These are phyloP conservation scores for Cyberlindnera maclurae DNA, from an alignment of 805 yeast species.

Conservation along the genomic window DNA sequence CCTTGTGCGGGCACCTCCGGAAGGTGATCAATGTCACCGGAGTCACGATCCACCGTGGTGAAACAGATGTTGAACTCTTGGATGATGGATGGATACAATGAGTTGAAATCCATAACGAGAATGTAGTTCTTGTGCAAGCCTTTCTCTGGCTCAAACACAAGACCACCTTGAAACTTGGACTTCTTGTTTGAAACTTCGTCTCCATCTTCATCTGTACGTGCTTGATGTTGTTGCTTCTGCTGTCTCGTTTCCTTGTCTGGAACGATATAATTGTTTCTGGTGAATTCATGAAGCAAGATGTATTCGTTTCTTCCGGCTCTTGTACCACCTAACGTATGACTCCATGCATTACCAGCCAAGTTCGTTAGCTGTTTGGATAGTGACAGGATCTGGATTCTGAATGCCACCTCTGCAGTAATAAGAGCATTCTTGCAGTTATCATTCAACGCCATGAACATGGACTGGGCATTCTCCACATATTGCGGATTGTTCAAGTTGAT, in stretches of 20 bases:
- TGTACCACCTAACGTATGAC: conserved; percentile 89
- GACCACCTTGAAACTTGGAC: conserved; percentile 84
- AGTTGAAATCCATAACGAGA: conserved; percentile 96
- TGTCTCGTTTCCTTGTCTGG: conserved; percentile 69
- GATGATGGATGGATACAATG: conserved; percentile 92
- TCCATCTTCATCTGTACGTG: conserved; percentile 22
- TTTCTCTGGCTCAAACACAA: conserved; percentile 93
- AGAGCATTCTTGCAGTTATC: conserved; percentile 63
- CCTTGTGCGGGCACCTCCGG: conserved; percentile 63
- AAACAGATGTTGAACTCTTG: conserved; percentile 97
- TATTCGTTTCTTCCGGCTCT: conserved; percentile 94
- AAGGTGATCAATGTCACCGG: conserved; percentile 48
- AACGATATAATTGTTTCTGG: conserved; percentile 68
- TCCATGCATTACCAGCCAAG: conserved; percentile 96
- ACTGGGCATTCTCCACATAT: conserved; percentile 58
- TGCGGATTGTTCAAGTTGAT: conserved; percentile 64
- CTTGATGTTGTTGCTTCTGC: conserved; percentile 29
- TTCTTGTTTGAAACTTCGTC: conserved; percentile 49
- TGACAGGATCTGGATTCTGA: conserved; percentile 77
- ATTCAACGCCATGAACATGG: conserved; percentile 59
- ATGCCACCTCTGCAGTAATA: conserved; percentile 71
- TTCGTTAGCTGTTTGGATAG: conserved; percentile 86
- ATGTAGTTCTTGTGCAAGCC: conserved; percentile 87
- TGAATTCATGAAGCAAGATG: conserved; percentile 87
- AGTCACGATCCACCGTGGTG: conserved; percentile 79